Conservation (phyloP, 208 protist species). For the Kentomonas sorsogonicus region DNA sequence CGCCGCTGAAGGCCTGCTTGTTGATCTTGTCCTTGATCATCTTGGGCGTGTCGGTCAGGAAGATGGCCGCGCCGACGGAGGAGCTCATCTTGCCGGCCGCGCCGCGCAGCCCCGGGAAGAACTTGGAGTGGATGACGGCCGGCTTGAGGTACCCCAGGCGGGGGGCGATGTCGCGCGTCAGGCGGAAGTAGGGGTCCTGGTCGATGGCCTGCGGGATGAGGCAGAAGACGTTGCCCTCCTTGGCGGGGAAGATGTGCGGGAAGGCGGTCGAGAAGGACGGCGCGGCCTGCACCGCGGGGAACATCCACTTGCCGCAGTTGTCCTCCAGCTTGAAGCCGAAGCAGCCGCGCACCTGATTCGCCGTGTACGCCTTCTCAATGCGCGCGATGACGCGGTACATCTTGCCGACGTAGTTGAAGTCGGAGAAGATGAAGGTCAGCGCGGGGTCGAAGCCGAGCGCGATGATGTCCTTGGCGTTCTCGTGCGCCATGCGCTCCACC, state of each 20-base stretch:
- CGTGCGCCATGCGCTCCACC: constrained; percentile 85
- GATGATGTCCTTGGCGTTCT: constrained; percentile 99
- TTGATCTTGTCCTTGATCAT: constrained; percentile 94
- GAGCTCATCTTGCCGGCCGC: constrained; percentile 98
- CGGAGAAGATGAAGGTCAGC: constrained; percentile 99
- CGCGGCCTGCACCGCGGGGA: constrained; percentile 97
- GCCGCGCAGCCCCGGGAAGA: constrained; percentile 98
- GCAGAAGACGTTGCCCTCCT: constrained; percentile 93
- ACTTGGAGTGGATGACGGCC: constrained; percentile 96
- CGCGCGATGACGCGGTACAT: constrained; percentile 96
- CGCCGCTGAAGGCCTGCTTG: constrained; percentile 98
- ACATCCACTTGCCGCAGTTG: constrained; percentile 96
- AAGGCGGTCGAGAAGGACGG: constrained; percentile 97
- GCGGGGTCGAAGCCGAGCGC: constrained; percentile 98
- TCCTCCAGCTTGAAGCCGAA: constrained; percentile 96
- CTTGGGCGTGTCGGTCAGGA: constrained; percentile 96
- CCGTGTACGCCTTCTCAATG: constrained; percentile 95
- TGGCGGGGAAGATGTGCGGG: constrained; percentile 93
- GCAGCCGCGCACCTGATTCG: constrained; percentile 91
- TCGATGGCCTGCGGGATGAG: constrained; percentile 98
- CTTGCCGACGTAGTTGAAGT: constrained; percentile 96
- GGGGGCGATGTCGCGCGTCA: constrained; percentile 98
- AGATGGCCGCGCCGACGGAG: constrained; percentile 89
- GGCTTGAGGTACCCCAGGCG: constrained; percentile 95
- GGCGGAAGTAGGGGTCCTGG: constrained; percentile 99